A percentile compares a stretch with the other conserved stretches of the same genome.
Conservation (phyloP, 441 rosid genomes). For the Brassica balearica region DNA sequence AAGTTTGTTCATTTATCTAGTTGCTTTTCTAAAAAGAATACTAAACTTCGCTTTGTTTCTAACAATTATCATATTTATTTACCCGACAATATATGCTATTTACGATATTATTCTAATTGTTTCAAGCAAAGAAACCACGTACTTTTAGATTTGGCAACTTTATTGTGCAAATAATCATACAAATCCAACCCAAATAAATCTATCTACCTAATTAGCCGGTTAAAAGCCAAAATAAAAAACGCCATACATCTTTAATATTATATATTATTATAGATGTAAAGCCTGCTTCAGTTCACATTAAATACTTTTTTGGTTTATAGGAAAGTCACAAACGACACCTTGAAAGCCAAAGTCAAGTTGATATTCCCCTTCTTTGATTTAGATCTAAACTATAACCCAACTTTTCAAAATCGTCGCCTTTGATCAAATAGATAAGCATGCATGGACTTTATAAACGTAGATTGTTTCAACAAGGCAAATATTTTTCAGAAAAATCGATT, state of each 20-base stretch:
- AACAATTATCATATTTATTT: too few species aligned
- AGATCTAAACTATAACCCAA: neutral
- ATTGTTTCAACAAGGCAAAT: neutral
- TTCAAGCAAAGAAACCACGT: neutral
- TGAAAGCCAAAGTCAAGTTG: slow-evolving; percentile 25
- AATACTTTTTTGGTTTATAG: neutral
- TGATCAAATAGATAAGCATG: slow-evolving; percentile 1
- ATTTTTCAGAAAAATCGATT: neutral
- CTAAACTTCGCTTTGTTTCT: neutral
- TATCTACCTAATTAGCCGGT: neutral
- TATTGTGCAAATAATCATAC: neutral
- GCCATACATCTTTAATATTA: slow-evolving; percentile 5
- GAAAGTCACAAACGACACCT: neutral
- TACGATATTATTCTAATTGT: neutral
- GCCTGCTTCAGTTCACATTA: slow-evolving; percentile 3
- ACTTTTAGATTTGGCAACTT: neutral
- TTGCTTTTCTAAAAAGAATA: neutral
- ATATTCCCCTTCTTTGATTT: slow-evolving; percentile 5
- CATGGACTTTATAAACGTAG: neutral
- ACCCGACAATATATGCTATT: neutral
- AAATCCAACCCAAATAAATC: neutral
- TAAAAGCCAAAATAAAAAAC: neutral
- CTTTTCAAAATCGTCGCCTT: slow-evolving; percentile 21
- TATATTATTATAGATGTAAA: neutral
- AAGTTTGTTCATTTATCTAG: neutral